Percentiles rank a stretch among this genome's conserved stretches.
Evolutionary conservation across 2,329 filamentous ascomycete genomes (phyloP).

Genomic region (Dichotomopilus funicola): DNA sequence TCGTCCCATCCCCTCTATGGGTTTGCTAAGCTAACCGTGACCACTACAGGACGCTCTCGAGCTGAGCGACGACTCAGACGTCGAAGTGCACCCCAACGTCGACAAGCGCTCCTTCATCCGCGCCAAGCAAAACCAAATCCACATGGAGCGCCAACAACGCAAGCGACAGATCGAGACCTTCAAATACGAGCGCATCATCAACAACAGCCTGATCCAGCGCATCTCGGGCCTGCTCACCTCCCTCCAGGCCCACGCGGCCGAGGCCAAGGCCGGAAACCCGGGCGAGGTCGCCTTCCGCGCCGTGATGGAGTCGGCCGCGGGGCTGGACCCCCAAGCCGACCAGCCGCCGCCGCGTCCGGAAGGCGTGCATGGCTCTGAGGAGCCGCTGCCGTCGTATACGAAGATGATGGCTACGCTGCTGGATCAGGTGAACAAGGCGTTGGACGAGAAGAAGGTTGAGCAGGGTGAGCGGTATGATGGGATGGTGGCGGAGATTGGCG

Average conservation of each 20-base stretch:
- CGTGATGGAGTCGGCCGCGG: conserved; percentile 71
- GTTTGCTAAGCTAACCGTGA: conserved; percentile 9
- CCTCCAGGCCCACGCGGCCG: conserved; percentile 65
- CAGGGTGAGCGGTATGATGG: conserved; percentile 61
- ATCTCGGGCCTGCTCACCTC: conserved; percentile 72
- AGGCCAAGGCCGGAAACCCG: conserved; percentile 58
- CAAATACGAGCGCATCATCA: conserved; percentile 88
- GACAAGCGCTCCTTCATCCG: conserved; percentile 98
- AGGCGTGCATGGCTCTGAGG: conserved; percentile 69
- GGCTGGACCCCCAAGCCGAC: conserved; percentile 62
- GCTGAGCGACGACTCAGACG: conserved; percentile 95
- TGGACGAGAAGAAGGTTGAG: conserved; percentile 66
- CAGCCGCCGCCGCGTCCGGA: conserved; percentile 68
- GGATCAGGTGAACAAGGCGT: conserved; percentile 80
- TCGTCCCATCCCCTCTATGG: background rate
- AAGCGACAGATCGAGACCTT: conserved; percentile 84
- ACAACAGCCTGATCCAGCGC: conserved; percentile 79
- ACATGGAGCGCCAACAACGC: conserved; percentile 79
- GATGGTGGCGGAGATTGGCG: conserved; percentile 72
- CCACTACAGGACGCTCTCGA: conserved; percentile 72
- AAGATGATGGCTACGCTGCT: conserved; percentile 98
- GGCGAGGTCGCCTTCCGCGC: conserved; percentile 84
- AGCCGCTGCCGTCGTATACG: conserved; percentile 75
- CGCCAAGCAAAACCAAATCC: conserved; percentile 95
- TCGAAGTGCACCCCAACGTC: conserved; percentile 98